These are phyloP conservation scores for Dactylellina parvicollis DNA, from an alignment of 2,329 filamentous ascomycete species.

Conservation along the genomic window DNA sequence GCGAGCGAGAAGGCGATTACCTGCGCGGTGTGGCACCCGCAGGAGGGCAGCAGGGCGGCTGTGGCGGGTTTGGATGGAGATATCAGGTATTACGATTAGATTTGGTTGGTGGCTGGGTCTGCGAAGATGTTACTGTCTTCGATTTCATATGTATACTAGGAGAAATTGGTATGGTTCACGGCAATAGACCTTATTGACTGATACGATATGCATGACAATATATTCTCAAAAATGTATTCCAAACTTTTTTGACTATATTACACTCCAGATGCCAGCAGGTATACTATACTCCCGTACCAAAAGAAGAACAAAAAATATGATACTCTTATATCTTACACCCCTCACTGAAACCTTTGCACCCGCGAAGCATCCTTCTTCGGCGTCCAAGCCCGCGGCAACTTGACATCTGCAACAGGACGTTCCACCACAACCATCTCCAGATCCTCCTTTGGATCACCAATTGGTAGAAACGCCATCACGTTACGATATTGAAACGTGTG, in stretches of 20 bases:
- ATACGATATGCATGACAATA: too few species aligned
- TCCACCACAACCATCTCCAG: slow-evolving; percentile 89
- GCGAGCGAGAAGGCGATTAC: slow-evolving; percentile 83
- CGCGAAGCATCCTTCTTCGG: slow-evolving; percentile 30
- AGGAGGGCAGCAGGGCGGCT: slow-evolving; percentile 92
- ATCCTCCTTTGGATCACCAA: slow-evolving; percentile 61
- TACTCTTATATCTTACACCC: slow-evolving; percentile 30
- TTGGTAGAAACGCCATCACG: slow-evolving; percentile 78
- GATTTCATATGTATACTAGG: slow-evolving; percentile 33
- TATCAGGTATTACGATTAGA: slow-evolving; percentile 47
- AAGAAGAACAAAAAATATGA: slow-evolving; percentile 12
- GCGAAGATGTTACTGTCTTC: background rate
- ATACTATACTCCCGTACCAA: slow-evolving; percentile 28
- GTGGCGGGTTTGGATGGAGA: slow-evolving; percentile 80
- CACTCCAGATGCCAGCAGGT: slow-evolving; percentile 25
- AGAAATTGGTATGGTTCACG: slow-evolving; percentile 2
- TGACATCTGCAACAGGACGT: slow-evolving; percentile 82
- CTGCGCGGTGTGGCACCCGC: slow-evolving; percentile 94
- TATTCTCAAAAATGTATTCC: background rate
- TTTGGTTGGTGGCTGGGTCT: background rate
- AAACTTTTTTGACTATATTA: slow-evolving; percentile 50
- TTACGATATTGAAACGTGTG: slow-evolving; percentile 91
- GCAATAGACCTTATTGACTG: slow-evolving; percentile 8
- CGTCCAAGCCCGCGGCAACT: slow-evolving; percentile 69
- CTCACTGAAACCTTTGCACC: slow-evolving; percentile 28